Evolutionary conservation across 2,329 filamentous ascomycete genomes (phyloP).

Genomic region (Sporothrix luriei): DNA sequence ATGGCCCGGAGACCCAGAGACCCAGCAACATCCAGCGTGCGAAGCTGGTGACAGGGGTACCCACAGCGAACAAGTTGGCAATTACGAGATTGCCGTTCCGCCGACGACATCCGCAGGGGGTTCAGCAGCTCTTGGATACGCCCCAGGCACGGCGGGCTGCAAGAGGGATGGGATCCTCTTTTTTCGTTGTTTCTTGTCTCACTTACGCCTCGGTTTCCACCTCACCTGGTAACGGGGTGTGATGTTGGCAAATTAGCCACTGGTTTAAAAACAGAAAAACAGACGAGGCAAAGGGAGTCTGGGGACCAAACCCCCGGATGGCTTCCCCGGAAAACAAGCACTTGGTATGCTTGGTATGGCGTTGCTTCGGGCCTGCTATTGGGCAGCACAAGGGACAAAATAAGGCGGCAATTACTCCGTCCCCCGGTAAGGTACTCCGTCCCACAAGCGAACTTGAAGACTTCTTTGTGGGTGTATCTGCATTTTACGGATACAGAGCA

Average conservation of each 20-base stretch:
- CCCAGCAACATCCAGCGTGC: constrained; percentile 10
- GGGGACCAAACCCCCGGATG: constrained; percentile 25
- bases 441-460: neutral
- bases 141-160: constrained; percentile 4
- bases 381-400: neutral
- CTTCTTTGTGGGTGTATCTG: neutral
- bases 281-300: neutral
- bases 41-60: neutral
- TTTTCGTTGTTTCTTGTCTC: neutral
- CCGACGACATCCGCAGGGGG: constrained; percentile 18
- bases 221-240: neutral
- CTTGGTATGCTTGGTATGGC: constrained; percentile 47
- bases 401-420: constrained; percentile 11
- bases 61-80: neutral
- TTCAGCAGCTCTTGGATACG: constrained; percentile 11
- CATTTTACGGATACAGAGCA: constrained; percentile 1
- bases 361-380: constrained; percentile 5
- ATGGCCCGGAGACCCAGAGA: neutral
- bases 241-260: constrained; percentile 18
- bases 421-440: neutral
- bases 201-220: neutral
- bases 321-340: constrained; percentile 31
- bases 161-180: neutral
- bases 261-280: neutral
- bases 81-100: constrained; percentile 10